Percentiles rank a stretch among this genome's conserved stretches.
These are phyloP conservation scores for Oryza meridionalis DNA, from an alignment of 176 grass and related monocot species.

Conservation along the genomic window DNA sequence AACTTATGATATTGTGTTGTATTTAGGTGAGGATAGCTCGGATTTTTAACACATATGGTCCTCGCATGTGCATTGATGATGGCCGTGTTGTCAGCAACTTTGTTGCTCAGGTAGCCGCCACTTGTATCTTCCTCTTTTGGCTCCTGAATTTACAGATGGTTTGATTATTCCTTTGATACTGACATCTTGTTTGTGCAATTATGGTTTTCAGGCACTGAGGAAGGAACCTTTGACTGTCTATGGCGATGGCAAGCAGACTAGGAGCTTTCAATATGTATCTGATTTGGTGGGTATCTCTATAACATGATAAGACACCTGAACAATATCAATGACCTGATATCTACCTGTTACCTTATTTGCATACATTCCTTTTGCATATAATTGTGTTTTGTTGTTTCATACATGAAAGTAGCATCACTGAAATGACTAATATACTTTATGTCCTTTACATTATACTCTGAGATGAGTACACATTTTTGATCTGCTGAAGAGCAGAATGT, in stretches of 20 bases:
- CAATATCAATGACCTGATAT: not conserved
- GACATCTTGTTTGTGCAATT: not conserved
- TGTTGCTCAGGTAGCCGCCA: conserved; percentile 69
- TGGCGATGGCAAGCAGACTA: conserved; percentile 86
- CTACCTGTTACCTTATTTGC: conserved; percentile 13
- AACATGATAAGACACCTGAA: not conserved
- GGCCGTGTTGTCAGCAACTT: conserved; percentile 93
- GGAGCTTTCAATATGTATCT: conserved; percentile 91
- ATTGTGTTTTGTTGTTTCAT: not conserved
- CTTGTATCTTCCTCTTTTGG: conserved; percentile 7
- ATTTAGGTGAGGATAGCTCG: conserved; percentile 78
- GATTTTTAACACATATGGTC: conserved; percentile 87
- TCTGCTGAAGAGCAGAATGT: not conserved
- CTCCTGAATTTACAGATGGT: not conserved
- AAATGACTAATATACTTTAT: conserved; percentile 12
- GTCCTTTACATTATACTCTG: not conserved
- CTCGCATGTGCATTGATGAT: conserved; percentile 94
- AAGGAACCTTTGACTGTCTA: conserved; percentile 89
- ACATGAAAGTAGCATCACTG: conserved; percentile 9
- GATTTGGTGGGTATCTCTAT: conserved; percentile 62
- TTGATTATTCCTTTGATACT: not conserved
- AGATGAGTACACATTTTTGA: conserved; percentile 1
- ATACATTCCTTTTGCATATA: not conserved
- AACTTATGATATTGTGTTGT: not conserved
- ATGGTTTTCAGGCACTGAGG: conserved; percentile 65